Evolutionary conservation across 2,329 filamentous ascomycete genomes (phyloP), one percentile per base, ranked within the genome.

Genomic region (Cercospora beticola): DNA sequence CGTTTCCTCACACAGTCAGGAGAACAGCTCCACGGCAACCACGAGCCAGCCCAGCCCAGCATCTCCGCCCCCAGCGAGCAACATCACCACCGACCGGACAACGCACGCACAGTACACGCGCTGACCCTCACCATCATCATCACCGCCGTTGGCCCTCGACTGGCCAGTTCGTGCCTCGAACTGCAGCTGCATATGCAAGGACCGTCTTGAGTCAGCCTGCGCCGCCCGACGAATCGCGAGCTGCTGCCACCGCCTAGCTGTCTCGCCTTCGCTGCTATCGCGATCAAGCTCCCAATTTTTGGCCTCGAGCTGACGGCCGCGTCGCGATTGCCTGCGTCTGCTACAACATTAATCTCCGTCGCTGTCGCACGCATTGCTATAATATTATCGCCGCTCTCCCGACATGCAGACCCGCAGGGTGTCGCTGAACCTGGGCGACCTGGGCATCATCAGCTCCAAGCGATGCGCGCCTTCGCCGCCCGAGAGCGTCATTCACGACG

Each of bases 391-490:
- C 31, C 60, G 54, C 26, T 21, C 54, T 36, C 28, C 33, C 72
- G 76, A 83, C 75, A 97, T 97, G 93, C 91, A 97, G 82, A 98
- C 94, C 74, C 92, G 94, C 82, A 90, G 94, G 82, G 98, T 98
- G 85, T 97, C 93, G 78, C 85, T 99, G 74, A 97, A 94, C 71
- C 86, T 98, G 78, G 92, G 93, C 69, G 96, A 93, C 74, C 87
- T 98, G 76, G 95, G 95, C 79, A 97, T 98, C 76, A 92, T 95
- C 77, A 86, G 97, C 64, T 88, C 88, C 65, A 85, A 85, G 76
- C 81, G 83, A 71, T 70, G 46, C 67, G 82, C 84, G 74, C 86
- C 87, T 75, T 87, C 86, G 78, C 85, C 85, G 72, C 86, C 86
- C 72, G 80, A 83, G 72, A 90, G 92, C 72, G 87, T 90, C 76